Conservation (phyloP, 176 grass and related monocot genomes). For the Carex cristatella region DNA sequence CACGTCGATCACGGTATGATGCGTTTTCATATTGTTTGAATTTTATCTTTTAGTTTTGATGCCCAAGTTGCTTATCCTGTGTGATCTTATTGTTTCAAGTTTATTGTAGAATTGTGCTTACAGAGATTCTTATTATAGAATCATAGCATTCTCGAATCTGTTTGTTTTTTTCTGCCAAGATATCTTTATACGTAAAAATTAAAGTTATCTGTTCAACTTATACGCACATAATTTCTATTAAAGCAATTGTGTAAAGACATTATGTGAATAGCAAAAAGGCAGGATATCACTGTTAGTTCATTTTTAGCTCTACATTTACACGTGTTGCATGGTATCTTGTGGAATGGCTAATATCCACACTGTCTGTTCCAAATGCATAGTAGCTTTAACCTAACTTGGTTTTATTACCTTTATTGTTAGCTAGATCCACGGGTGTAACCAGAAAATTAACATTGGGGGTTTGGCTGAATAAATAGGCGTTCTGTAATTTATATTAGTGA, state of each 20-base stretch:
- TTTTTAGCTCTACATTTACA: background rate
- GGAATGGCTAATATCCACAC: background rate
- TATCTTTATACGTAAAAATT: background rate
- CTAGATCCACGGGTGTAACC: background rate
- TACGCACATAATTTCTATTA: background rate
- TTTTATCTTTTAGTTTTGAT: background rate
- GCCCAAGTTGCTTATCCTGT: background rate
- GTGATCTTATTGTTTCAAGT: background rate
- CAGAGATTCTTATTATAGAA: background rate
- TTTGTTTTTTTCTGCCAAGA: background rate
- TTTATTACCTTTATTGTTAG: background rate
- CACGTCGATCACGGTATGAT: constrained; percentile 79
- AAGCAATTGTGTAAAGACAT: background rate
- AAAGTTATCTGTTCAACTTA: background rate
- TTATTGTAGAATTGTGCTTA: background rate
- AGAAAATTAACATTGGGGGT: too few relatives aligned
- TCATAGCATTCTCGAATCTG: background rate
- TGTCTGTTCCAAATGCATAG: background rate
- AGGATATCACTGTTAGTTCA: background rate
- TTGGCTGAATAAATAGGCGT: too few relatives aligned
- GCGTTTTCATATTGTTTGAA: background rate
- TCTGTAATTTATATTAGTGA: background rate
- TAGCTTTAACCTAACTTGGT: background rate
- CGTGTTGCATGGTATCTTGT: background rate
- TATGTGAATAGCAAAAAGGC: background rate